Evolutionary conservation across 441 rosid species (phyloP), one percentile per base, ranked within the genome.

Genomic region (Isatis lusitanica): DNA sequence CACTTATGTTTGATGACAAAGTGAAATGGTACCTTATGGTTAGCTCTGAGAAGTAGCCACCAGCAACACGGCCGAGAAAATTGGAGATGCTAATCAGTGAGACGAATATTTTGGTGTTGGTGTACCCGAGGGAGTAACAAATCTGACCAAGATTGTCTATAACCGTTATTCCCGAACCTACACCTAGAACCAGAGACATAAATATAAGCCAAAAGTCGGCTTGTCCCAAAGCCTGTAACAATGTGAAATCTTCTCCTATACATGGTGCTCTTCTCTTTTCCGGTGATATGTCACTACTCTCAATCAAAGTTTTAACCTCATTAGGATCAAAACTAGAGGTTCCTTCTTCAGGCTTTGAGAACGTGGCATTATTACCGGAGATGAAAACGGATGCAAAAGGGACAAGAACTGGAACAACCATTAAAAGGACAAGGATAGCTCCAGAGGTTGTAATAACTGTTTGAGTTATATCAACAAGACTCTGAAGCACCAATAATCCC

Each of bases 71-170:
- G 40, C 92, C 92, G 2, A 86, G 90, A 72, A 88, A 88, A 81
- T 86, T 88, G 68, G 84, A 86, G 58, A 88, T 86, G 74, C 93
- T 88, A 73, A 85, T 73, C 82, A 88, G 66, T 52, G 90, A 88
- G 24, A 86, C 93, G 28, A 78, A 88, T 53, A 88, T 65, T 61
- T 76, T 71, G 8, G 86, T 79, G 63, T 82, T 52, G 39, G 12
- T 73, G 12, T 86, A 84, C 30, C 90, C 93, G 0, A 88, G 79
- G 5, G 78, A 68, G 80, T 78, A 71, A 15, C 85, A 75, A 59
- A 88, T 85, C 80, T 88, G 90, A 33, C 89, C 93, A 52, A 88
- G 75, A 73, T 88, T 88, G 67, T 88, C 90, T 21, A 88, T 88
- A 42, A 86, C 66, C 2, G 85, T 88, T 57, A 88, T 65, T 7